These are phyloP conservation scores for Ulvella scutata DNA, from an alignment of 139 green algal species.

Conservation along the genomic window DNA sequence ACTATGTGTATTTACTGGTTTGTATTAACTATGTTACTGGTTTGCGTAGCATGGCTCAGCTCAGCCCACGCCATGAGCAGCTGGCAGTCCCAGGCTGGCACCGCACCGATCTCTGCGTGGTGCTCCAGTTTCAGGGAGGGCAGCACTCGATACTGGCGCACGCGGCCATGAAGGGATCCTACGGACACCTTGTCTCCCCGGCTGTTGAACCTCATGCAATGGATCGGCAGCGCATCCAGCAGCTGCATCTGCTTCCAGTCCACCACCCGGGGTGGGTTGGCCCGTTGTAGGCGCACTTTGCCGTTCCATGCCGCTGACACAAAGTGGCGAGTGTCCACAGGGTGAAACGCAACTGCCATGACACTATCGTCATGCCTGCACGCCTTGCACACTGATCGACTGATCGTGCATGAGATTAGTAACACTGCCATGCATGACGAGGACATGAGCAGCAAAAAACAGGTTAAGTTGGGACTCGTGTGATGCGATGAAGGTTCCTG, in stretches of 20 bases:
- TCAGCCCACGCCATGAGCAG: too few species aligned
- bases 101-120: background rate
- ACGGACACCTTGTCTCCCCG: background rate
- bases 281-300: background rate
- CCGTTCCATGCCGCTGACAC: background rate
- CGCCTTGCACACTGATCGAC: background rate
- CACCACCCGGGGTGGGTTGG: background rate
- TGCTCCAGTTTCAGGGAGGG: background rate
- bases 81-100: too few species aligned
- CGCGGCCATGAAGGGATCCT: background rate
- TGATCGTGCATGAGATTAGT: too few species aligned
- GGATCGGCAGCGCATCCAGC: background rate
- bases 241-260: constrained; percentile 3
- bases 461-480: too few species aligned
- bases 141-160: background rate
- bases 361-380: background rate
- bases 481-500: too few species aligned
- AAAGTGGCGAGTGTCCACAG: background rate
- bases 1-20: too few species aligned
- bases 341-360: background rate
- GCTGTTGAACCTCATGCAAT: background rate
- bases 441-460: too few species aligned
- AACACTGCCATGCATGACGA: too few species aligned
- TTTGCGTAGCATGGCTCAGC: too few species aligned
- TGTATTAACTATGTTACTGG: too few species aligned